Conservation (phyloP, 768 basidiomycete species). For the Suillus sp. region DNA sequence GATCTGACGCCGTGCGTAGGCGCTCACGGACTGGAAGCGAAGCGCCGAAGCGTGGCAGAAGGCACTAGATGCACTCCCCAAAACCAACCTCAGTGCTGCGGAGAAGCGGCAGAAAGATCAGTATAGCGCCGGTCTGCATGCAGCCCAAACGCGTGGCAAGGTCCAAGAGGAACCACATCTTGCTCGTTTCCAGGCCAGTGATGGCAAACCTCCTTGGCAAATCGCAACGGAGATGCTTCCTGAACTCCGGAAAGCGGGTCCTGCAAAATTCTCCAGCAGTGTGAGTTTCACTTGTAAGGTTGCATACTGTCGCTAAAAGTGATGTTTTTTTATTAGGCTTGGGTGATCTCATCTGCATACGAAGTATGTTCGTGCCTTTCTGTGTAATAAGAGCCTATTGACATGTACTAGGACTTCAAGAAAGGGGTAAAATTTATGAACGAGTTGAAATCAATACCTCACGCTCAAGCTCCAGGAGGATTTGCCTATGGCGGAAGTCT, state of each 20-base stretch:
- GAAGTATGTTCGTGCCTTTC: constrained; percentile 11
- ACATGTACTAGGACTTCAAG: constrained; percentile 11
- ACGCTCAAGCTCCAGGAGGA: not conserved
- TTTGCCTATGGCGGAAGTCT: not conserved
- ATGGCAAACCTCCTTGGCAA: constrained; percentile 12
- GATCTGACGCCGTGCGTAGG: constrained; percentile 1
- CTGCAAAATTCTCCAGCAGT: constrained; percentile 2
- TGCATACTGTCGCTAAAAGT: not conserved
- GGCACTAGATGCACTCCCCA: constrained; percentile 35
- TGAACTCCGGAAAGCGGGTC: not conserved
- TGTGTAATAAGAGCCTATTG: not conserved
- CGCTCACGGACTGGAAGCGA: constrained; percentile 17
- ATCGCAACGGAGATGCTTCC: constrained; percentile 11
- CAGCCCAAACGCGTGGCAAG: constrained; percentile 23
- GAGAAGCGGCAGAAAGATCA: constrained; percentile 40
- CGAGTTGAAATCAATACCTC: not conserved
- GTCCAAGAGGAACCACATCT: not conserved
- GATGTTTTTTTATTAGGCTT: constrained; percentile 18
- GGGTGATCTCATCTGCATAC: constrained; percentile 21
- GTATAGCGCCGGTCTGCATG: constrained; percentile 33
- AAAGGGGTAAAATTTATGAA: constrained; percentile 13
- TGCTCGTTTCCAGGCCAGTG: not conserved
- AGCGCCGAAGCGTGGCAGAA: constrained; percentile 24
- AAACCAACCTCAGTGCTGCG: constrained; percentile 29
- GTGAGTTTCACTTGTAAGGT: constrained; percentile 1